Conservation (phyloP, 805 yeast genomes). For the Barnettozyma vustinii region DNA sequence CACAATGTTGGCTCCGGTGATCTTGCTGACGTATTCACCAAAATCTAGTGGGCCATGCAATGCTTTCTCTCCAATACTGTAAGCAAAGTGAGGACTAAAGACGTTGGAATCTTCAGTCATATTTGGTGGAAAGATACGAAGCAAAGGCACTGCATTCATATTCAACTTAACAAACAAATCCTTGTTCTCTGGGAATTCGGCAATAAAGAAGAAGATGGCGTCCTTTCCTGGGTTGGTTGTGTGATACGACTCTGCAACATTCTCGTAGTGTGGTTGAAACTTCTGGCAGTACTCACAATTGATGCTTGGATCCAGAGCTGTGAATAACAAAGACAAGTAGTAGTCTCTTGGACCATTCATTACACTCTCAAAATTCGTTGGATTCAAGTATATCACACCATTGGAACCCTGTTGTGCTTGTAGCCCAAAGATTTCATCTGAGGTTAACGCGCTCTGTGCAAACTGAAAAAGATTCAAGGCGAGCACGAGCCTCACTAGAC, state of each 20-base stretch:
- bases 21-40: conserved; percentile 47
- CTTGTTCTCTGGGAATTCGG: conserved; percentile 45
- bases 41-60: conserved; percentile 38
- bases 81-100: conserved; percentile 31
- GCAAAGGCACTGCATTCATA: conserved; percentile 52
- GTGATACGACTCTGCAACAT: conserved; percentile 39
- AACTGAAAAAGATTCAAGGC: neutral
- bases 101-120: conserved; percentile 22
- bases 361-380: conserved; percentile 34
- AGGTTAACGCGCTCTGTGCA: conserved; percentile 10
- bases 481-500: neutral
- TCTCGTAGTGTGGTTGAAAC: conserved; percentile 36
- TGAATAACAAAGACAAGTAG: conserved; percentile 45
- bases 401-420: conserved; percentile 15
- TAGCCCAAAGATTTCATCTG: conserved; percentile 11
- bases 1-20: conserved; percentile 38
- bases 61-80: conserved; percentile 27
- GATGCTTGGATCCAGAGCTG: conserved; percentile 39
- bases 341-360: conserved; percentile 47
- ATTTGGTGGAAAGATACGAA: conserved; percentile 62
- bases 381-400: conserved; percentile 33
- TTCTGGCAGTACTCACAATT: conserved; percentile 44
- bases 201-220: conserved; percentile 40
- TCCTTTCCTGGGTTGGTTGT: conserved; percentile 37
- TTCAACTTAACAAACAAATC: conserved; percentile 36